Evolutionary conservation across 805 yeast genomes (phyloP), one percentile per base, ranked within the genome.

Genomic region (Candida dajiaensis): DNA sequence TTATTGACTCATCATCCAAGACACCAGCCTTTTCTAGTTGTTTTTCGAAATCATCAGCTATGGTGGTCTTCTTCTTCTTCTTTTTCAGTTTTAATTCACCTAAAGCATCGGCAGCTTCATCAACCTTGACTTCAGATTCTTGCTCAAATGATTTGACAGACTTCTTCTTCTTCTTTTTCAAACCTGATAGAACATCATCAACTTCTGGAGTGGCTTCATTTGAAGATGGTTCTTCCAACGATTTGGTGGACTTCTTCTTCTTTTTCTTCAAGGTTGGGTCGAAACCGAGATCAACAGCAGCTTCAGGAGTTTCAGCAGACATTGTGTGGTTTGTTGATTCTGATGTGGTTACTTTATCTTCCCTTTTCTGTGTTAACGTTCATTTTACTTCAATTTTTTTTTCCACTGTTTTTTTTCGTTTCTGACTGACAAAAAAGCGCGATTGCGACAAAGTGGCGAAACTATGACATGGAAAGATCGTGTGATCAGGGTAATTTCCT

Each of bases 21-120:
- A 89, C 76, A 62, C 98, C 97, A 15, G 97, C 97, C 63, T 85
- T 75, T 64, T 88, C 95, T 58, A 92, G 75, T 61, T 87, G 87
- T 63, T 85, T 83, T 57, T 92, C 98, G 61, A 92, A 92, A 53
- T 86, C 96, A 58, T 82, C 79, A 43, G 76, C 86, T 15, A 74
- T 67, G 28, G 72, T 69, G 50, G 74, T 72, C 78, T 81, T 82
- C 74, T 78, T 78, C 83, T 88, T 88, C 80, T 89, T 89, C 74
- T 85, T 85, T 75, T 86, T 85, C 67, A 84, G 73, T 58, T 80
- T 81, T 61, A 84, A 67, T 38, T 86, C 92, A 21, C 82, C 82
- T 46, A 85, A 74, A 52, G 82, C 78, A 52, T 81, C 86, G 29
- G 81, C 71, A 35, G 78, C 69, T 36, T 67, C 78, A 50, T 70